Evolutionary conservation across 2,329 filamentous ascomycete genomes (phyloP).

Genomic region (Nemania serpens): DNA sequence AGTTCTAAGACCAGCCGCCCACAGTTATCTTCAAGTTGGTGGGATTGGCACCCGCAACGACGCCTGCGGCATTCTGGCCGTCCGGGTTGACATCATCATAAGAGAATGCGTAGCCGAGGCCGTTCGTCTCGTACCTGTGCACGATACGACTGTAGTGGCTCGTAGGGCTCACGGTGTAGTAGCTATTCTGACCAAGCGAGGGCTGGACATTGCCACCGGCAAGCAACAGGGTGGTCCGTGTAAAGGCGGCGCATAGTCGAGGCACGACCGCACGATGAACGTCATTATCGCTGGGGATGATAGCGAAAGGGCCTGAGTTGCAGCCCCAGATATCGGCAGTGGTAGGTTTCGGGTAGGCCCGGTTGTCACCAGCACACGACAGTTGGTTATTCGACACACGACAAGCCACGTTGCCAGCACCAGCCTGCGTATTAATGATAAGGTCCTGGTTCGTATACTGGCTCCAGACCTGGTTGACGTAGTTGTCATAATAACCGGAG

Average conservation of each 20-base stretch:
- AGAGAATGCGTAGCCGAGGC: constrained; percentile 66
- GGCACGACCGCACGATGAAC: constrained; percentile 51
- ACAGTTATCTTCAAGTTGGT: constrained; percentile 53
- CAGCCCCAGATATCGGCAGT: constrained; percentile 56
- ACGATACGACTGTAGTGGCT: constrained; percentile 65
- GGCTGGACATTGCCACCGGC: constrained; percentile 54
- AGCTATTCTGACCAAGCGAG: constrained; percentile 41
- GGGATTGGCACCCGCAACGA: constrained; percentile 53
- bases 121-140: constrained; percentile 63
- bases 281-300: constrained; percentile 44
- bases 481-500: constrained; percentile 48
- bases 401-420: constrained; percentile 47
- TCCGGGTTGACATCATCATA: constrained; percentile 70
- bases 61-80: constrained; percentile 59
- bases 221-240: constrained; percentile 50
- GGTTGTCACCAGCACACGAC: constrained; percentile 49
- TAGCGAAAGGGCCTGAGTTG: constrained; percentile 53
- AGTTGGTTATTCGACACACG: constrained; percentile 43
- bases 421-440: constrained; percentile 50
- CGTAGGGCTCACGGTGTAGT: constrained; percentile 52
- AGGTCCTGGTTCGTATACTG: constrained; percentile 46
- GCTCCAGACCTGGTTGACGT: constrained; percentile 53
- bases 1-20: constrained; percentile 44
- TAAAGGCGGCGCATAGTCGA: constrained; percentile 56
- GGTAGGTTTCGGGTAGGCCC: constrained; percentile 49